phyloP scores from a whole-genome alignment of 306 rosid genomes.

The Sechiopsis laciniata region DNA sequence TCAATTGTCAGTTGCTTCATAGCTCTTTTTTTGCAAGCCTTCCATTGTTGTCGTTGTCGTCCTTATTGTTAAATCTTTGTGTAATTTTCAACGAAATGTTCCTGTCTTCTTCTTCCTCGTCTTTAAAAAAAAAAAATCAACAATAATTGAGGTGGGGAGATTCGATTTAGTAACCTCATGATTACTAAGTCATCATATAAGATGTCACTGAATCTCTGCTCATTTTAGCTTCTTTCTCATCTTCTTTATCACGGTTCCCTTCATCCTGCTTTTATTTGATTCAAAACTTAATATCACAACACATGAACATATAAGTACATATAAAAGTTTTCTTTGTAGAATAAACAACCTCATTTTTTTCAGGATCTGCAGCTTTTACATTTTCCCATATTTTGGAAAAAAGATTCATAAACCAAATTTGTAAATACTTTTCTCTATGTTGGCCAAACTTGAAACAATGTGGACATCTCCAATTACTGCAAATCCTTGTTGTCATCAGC shows the following conservation, averaged over 20 bases:
- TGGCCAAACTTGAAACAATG: neutral
- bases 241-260: neutral
- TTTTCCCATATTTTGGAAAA: neutral
- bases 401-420: neutral
- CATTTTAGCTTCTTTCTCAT: neutral
- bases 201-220: too few relatives aligned
- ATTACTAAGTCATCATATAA: too few relatives aligned
- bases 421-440: neutral
- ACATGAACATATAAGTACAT: neutral
- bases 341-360: neutral
- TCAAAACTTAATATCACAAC: neutral
- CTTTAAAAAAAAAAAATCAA: too few relatives aligned
- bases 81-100: neutral
- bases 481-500: neutral
- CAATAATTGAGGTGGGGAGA: too few relatives aligned
- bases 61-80: neutral
- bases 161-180: too few relatives aligned
- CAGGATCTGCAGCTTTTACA: neutral
- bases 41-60: neutral
- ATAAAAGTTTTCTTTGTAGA: neutral
- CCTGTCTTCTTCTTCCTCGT: neutral
- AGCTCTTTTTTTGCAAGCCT: neutral
- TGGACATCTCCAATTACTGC: neutral
- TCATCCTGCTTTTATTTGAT: neutral
- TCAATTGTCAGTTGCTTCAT: neutral